Conservation (phyloP, 2,329 filamentous ascomycete species). For the Nemania serpens region DNA sequence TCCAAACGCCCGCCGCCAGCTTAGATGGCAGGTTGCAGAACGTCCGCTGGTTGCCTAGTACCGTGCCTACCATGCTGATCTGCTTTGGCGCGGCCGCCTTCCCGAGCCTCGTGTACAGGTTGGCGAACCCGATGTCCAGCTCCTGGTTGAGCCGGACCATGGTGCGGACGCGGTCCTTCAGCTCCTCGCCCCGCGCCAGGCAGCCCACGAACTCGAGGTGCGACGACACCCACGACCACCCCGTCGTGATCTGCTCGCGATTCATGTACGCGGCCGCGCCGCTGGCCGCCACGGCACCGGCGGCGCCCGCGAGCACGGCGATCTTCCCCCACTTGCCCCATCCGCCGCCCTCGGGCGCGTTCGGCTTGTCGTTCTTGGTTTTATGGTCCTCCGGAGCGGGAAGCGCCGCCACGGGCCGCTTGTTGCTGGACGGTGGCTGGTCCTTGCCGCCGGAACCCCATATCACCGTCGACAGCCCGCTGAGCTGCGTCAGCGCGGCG, state of each 20-base stretch:
- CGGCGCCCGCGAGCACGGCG: conserved; percentile 84
- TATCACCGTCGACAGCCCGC: conserved; percentile 69
- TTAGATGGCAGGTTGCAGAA: conserved; percentile 82
- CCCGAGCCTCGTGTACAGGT: conserved; percentile 86
- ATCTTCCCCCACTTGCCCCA: conserved; percentile 87
- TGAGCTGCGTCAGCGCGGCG: conserved; percentile 68
- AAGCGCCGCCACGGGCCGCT: conserved; percentile 45
- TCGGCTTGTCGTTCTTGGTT: conserved; percentile 26
- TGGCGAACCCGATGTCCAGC: conserved; percentile 76
- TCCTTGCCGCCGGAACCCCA: conserved; percentile 58
- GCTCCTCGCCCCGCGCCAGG: conserved; percentile 79
- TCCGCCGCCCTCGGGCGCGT: conserved; percentile 37
- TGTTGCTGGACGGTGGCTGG: conserved; percentile 27
- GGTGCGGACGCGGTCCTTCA: conserved; percentile 72
- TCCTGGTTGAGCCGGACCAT: conserved; percentile 68
- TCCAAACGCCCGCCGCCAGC: conserved; percentile 62
- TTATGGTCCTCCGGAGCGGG: conserved; percentile 42
- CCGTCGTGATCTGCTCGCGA: conserved; percentile 75
- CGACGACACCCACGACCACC: conserved; percentile 81
- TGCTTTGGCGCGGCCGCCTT: conserved; percentile 63
- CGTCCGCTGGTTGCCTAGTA: conserved; percentile 74
- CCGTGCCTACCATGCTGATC: conserved; percentile 58
- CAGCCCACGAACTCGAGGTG: conserved; percentile 95
- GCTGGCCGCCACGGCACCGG: conserved; percentile 79
- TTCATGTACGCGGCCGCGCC: conserved; percentile 86